These are phyloP conservation scores for Sapria himalayana DNA, from an alignment of 345 rosid genomes.

Conservation along the genomic window DNA sequence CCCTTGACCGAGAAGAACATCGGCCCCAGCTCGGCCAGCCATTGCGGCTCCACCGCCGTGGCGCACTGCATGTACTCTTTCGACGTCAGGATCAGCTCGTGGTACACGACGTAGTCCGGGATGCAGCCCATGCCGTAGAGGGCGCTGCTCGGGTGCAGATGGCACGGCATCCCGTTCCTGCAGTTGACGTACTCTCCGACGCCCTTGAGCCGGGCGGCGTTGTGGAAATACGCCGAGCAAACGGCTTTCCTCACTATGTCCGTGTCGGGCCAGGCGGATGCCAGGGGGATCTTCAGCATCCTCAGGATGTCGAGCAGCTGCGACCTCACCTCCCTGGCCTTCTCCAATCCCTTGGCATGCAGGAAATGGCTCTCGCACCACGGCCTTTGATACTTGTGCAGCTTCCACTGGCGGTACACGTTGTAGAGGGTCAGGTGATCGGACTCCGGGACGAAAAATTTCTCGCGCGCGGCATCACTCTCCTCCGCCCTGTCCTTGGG, in stretches of 20 bases:
- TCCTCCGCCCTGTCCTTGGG: constrained; percentile 94
- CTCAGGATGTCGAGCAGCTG: constrained; percentile 86
- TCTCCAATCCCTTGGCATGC: constrained; percentile 64
- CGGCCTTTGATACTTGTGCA: constrained; percentile 79
- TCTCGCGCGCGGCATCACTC: constrained; percentile 84
- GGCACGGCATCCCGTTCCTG: constrained; percentile 82
- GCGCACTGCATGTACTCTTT: constrained; percentile 99
- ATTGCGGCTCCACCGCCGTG: constrained; percentile 82
- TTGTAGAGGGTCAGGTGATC: constrained; percentile 75
- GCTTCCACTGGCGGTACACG: constrained; percentile 88
- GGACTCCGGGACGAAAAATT: constrained; percentile 82
- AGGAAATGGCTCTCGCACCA: constrained; percentile 83
- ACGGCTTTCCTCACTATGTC: constrained; percentile 64
- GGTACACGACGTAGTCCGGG: constrained; percentile 77
- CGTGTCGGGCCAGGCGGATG: constrained; percentile 54
- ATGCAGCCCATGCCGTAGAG: constrained; percentile 72
- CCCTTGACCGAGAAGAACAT: constrained; percentile 95
- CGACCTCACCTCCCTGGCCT: constrained; percentile 91
- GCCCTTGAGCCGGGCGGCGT: constrained; percentile 78
- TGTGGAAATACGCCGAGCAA: constrained; percentile 92
- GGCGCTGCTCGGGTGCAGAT: constrained; percentile 89
- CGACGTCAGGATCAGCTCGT: constrained; percentile 63
- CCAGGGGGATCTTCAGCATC: constrained; percentile 58
- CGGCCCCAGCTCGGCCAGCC: constrained; percentile 90
- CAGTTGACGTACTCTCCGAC: constrained; percentile 85